Conservation (phyloP, 805 yeast genomes). For the Pichia deserticola region DNA sequence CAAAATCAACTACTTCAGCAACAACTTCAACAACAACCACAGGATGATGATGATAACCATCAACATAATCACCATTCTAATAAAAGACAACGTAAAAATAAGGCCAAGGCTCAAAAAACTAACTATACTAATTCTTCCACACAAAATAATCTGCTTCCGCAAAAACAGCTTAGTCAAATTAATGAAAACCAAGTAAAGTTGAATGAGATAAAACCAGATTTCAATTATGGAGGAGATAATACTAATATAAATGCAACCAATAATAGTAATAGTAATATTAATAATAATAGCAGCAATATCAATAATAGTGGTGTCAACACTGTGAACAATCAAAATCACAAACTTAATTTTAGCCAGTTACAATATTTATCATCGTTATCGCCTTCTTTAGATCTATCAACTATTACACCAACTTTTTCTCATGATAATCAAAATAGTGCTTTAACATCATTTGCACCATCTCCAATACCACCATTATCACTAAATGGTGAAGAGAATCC, state of each 20-base stretch:
- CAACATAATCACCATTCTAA: too few species aligned
- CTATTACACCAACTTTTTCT: not conserved
- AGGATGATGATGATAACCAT: too few species aligned
- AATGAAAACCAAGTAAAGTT: too few species aligned
- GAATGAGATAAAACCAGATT: too few species aligned
- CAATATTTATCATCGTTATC: not conserved
- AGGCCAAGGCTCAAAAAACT: too few species aligned
- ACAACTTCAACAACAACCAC: too few species aligned
- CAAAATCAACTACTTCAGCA: too few species aligned
- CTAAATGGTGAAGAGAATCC: slow-evolving; percentile 7
- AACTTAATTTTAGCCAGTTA: not conserved
- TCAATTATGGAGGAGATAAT: too few species aligned
- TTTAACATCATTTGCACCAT: not conserved
- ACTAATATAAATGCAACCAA: not conserved
- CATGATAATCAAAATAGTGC: not conserved
- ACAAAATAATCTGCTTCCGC: too few species aligned
- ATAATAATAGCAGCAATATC: slow-evolving; percentile 4
- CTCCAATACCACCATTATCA: slow-evolving; percentile 4
- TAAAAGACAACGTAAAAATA: too few species aligned
- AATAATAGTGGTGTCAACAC: not conserved
- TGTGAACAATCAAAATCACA: not conserved
- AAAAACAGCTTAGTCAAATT: too few species aligned
- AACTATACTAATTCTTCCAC: too few species aligned
- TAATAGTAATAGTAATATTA: not conserved
- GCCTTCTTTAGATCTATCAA: not conserved